These are phyloP conservation scores for Solanum chiquidenum DNA, from an alignment of 257 asterid genomes.

Conservation along the genomic window DNA sequence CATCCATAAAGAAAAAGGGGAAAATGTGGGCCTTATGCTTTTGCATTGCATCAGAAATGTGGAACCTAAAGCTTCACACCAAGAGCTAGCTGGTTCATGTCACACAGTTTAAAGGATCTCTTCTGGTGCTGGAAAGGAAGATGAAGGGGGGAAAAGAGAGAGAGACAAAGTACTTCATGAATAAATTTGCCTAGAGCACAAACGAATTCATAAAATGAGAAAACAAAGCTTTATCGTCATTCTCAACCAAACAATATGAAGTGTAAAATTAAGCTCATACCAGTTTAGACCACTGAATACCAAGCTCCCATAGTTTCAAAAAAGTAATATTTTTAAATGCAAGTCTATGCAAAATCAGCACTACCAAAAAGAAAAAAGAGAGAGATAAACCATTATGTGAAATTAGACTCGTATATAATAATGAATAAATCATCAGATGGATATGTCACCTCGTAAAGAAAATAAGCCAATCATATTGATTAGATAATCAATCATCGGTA, in stretches of 20 bases:
- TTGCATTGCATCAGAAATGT: background rate
- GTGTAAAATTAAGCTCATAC: background rate
- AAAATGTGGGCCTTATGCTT: background rate
- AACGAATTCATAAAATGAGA: background rate
- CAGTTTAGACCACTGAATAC: background rate
- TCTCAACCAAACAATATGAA: background rate
- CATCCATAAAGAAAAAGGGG: background rate
- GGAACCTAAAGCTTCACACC: background rate
- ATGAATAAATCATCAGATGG: background rate
- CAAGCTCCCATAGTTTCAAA: background rate
- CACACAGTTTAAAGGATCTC: background rate
- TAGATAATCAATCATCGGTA: background rate
- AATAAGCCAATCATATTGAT: background rate
- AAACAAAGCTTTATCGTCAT: background rate
- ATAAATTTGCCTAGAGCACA: background rate
- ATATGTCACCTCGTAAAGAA: background rate
- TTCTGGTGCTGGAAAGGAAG: background rate
- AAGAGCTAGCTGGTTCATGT: background rate
- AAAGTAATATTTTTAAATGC: background rate
- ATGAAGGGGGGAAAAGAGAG: background rate
- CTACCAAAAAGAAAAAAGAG: background rate
- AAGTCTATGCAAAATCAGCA: background rate
- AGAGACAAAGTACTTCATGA: background rate
- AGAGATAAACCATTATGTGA: background rate
- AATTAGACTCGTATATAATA: background rate